phyloP scores from a whole-genome alignment of 176 grass and related monocot genomes.

The Phragmites australis region DNA sequence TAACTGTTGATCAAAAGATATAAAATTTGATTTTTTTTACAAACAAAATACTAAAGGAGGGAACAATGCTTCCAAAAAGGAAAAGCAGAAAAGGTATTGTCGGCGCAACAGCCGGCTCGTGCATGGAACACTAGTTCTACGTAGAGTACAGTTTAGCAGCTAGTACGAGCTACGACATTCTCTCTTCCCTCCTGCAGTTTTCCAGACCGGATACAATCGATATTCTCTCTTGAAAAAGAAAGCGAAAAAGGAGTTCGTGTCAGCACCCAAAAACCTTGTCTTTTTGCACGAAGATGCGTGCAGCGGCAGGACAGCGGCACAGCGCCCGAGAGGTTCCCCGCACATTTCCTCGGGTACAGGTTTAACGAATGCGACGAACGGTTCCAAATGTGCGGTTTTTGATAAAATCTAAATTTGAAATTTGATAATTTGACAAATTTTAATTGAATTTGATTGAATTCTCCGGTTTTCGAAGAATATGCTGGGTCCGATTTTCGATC shows the following conservation, averaged over 20 bases:
- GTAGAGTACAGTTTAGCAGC: too few relatives aligned
- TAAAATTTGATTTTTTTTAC: too few relatives aligned
- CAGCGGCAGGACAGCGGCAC: neutral
- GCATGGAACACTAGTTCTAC: neutral
- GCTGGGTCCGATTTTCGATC: too few relatives aligned
- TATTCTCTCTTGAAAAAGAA: neutral
- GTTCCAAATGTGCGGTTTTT: too few relatives aligned
- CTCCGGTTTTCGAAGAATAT: too few relatives aligned
- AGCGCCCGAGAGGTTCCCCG: conserved; percentile 12
- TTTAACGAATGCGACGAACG: too few relatives aligned
- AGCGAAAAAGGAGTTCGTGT: conserved; percentile 20
- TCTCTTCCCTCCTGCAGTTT: neutral
- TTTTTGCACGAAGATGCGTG: conserved; percentile 12
- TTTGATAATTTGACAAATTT: too few relatives aligned
- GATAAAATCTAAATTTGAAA: too few relatives aligned
- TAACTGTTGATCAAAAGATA: too few relatives aligned
- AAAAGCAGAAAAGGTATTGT: neutral
- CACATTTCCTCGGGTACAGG: conserved; percentile 23
- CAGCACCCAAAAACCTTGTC: neutral
- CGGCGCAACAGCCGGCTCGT: conserved; percentile 14
- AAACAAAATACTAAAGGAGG: too few relatives aligned
- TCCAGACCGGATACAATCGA: neutral
- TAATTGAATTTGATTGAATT: too few relatives aligned
- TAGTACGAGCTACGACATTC: neutral
- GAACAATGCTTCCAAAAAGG: neutral